phyloP scores from a whole-genome alignment of 176 grass and related monocot genomes.

The Musa troglodytarum region DNA sequence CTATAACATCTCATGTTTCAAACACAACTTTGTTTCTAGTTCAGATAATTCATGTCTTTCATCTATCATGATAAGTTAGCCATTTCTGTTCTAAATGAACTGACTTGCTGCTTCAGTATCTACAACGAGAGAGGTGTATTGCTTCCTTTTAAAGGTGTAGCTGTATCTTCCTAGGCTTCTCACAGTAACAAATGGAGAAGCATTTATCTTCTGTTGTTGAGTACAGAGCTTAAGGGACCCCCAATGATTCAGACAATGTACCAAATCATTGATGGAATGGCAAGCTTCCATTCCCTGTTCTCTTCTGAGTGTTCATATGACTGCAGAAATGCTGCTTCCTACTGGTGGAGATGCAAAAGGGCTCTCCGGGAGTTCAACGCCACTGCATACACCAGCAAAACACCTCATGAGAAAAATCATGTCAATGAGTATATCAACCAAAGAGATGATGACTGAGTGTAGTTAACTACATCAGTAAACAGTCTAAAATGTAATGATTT shows the following conservation, averaged over 20 bases:
- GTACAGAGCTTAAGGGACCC: not conserved
- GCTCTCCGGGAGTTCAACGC: slow-evolving; percentile 57
- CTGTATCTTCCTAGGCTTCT: not conserved
- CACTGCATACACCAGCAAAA: slow-evolving; percentile 24
- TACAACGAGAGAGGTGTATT: not conserved
- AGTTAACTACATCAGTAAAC: too few species aligned
- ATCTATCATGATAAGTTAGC: not conserved
- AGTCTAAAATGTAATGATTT: too few species aligned
- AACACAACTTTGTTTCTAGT: not conserved
- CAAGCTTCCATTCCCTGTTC: not conserved
- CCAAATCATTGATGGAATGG: not conserved
- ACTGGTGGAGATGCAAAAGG: slow-evolving; percentile 27
- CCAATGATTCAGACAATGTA: not conserved
- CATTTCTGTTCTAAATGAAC: not conserved
- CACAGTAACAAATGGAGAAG: not conserved
- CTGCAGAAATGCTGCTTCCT: slow-evolving; percentile 28
- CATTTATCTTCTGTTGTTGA: not conserved
- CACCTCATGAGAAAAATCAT: not conserved
- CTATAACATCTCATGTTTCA: not conserved
- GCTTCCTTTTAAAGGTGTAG: not conserved
- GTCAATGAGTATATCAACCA: not conserved
- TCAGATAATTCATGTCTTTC: not conserved
- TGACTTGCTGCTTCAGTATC: not conserved
- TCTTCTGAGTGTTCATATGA: slow-evolving; percentile 24
- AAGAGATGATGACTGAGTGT: too few species aligned